These are phyloP conservation scores for Alternaria sp. DNA, from an alignment of 2,329 filamentous ascomycete species.

Conservation along the genomic window DNA sequence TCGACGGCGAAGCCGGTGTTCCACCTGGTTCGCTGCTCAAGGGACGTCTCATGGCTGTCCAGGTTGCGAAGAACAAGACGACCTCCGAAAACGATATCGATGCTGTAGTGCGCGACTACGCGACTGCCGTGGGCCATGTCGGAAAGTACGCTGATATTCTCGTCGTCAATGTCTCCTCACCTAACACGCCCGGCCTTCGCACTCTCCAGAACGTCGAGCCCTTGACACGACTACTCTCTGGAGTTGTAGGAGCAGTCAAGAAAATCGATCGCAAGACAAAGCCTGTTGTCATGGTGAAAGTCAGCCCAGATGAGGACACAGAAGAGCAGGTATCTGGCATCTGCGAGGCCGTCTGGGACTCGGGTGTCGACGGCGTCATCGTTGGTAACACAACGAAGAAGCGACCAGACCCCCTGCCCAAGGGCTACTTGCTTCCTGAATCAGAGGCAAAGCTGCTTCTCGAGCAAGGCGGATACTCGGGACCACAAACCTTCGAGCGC, in stretches of 20 bases:
- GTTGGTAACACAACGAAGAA: conserved; percentile 97
- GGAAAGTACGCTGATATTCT: conserved; percentile 91
- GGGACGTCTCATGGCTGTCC: conserved; percentile 84
- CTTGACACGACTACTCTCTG: conserved; percentile 78
- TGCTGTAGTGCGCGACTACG: conserved; percentile 80
- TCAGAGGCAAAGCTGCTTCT: conserved; percentile 73
- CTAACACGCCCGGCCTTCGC: conserved; percentile 91
- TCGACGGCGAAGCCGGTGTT: conserved; percentile 78
- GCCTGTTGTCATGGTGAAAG: conserved; percentile 94
- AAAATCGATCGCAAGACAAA: conserved; percentile 73
- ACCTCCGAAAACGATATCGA: conserved; percentile 86
- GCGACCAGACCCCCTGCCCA: conserved; percentile 73
- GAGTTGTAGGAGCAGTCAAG: conserved; percentile 81
- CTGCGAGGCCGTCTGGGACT: conserved; percentile 66
- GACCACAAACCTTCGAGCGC: conserved; percentile 84
- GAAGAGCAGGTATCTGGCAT: conserved; percentile 87
- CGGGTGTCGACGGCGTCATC: conserved; percentile 92
- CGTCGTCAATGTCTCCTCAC: conserved; percentile 97
- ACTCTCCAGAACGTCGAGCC: conserved; percentile 86
- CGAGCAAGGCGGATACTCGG: conserved; percentile 89
- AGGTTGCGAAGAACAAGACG: conserved; percentile 96
- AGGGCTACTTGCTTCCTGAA: conserved; percentile 68
- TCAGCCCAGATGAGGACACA: conserved; percentile 92
- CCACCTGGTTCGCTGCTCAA: conserved; percentile 81
- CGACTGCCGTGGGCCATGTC: conserved; percentile 84